Evolutionary conservation across 495 filamentous ascomycete genomes (phyloP).

Genomic region (Corynascus novoguineensis): DNA sequence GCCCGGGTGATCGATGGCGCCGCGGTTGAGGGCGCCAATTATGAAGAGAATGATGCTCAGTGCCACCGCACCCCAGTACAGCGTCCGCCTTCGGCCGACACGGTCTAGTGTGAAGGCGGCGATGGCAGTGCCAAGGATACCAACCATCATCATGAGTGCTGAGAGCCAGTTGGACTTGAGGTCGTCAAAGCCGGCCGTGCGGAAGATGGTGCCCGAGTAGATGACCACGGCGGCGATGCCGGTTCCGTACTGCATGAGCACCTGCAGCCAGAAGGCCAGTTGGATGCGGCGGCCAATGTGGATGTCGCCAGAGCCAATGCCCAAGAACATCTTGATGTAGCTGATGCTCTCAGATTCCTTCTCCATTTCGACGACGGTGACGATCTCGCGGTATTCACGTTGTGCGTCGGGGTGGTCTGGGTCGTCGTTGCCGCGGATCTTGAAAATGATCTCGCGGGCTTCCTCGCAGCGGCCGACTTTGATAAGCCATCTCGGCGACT

Average conservation of each 20-base stretch:
- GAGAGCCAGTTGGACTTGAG: neutral
- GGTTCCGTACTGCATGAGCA: neutral
- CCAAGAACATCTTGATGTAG: neutral
- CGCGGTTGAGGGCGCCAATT: neutral
- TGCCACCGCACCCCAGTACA: neutral
- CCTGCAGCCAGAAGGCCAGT: constrained; percentile 3
- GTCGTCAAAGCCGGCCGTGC: neutral
- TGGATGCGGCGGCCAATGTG: constrained; percentile 2
- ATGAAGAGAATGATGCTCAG: neutral
- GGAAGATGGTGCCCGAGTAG: constrained; percentile 2
- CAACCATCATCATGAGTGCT: neutral
- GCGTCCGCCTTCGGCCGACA: neutral
- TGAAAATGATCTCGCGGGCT: neutral
- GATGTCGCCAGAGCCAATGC: neutral
- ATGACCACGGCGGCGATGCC: neutral
- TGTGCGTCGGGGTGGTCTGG: neutral
- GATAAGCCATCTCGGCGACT: neutral
- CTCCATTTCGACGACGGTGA: neutral
- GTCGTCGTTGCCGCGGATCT: neutral
- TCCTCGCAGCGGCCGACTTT: neutral
- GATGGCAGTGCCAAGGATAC: neutral
- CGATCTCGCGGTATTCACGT: neutral
- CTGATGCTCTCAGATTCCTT: neutral
- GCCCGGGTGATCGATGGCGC: neutral
- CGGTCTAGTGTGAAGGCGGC: neutral